A percentile compares a stretch with the other conserved stretches of the same genome.
Conservation (phyloP, 768 basidiomycete species). For the Mycena albidolilacea region DNA sequence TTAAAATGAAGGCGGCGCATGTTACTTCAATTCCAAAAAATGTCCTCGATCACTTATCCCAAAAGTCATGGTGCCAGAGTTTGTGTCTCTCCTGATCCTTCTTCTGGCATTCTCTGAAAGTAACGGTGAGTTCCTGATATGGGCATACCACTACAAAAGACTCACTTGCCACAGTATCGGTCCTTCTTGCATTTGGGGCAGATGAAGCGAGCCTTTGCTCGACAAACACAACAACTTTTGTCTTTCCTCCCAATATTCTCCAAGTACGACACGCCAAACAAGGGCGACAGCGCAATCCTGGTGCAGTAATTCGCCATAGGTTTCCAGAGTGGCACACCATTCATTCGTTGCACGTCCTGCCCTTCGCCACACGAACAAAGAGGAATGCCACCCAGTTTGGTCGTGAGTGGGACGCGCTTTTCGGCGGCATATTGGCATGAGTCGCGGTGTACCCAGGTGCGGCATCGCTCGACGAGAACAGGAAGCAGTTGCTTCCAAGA, state of each 20-base stretch:
- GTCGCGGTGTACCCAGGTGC: slow-evolving; percentile 64
- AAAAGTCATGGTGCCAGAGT: too few relatives aligned
- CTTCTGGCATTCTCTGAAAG: slow-evolving; percentile 19
- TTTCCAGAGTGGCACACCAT: slow-evolving; percentile 52
- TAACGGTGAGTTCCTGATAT: slow-evolving; percentile 1
- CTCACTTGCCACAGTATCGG: slow-evolving; percentile 48
- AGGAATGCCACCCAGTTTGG: slow-evolving; percentile 54
- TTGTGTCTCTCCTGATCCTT: too few relatives aligned
- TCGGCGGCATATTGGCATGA: slow-evolving; percentile 62
- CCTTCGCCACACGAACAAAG: slow-evolving; percentile 71
- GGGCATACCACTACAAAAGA: background rate
- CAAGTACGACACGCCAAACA: slow-evolving; percentile 61
- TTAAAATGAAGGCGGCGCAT: too few relatives aligned
- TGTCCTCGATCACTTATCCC: too few relatives aligned
- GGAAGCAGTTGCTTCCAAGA: slow-evolving; percentile 71
- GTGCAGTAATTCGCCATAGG: slow-evolving; percentile 61
- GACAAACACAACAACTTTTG: slow-evolving; percentile 49
- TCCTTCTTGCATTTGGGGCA: slow-evolving; percentile 38
- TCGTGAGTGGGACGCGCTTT: slow-evolving; percentile 55
- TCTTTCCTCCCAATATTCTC: slow-evolving; percentile 49
- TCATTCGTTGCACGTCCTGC: slow-evolving; percentile 59
- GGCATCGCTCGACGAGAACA: slow-evolving; percentile 65
- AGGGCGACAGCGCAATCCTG: slow-evolving; percentile 65
- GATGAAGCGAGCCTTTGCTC: slow-evolving; percentile 43
- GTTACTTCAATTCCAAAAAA: too few relatives aligned